Percentiles rank a stretch among this genome's conserved stretches.
phyloP scores from a whole-genome alignment of 2,329 filamentous ascomycete genomes.

The Ilyonectria mors-panacis region DNA sequence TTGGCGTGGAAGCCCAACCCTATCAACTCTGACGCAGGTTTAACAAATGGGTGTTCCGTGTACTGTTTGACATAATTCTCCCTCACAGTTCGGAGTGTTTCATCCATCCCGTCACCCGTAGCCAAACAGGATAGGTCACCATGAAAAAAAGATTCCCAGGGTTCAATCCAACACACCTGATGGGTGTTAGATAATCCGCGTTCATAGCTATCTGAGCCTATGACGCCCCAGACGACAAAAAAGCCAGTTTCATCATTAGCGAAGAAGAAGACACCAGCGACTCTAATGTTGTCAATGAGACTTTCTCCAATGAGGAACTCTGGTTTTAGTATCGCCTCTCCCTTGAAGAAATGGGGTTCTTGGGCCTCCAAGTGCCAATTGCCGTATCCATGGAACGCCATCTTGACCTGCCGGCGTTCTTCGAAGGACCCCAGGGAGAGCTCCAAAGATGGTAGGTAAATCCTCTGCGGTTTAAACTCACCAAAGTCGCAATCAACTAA shows the following conservation, averaged over 20 bases:
- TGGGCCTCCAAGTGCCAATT: conserved; percentile 13
- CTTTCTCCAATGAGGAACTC: conserved; percentile 1
- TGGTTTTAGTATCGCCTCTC: neutral
- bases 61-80: conserved; percentile 6
- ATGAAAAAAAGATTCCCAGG: conserved; percentile 4
- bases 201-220: conserved; percentile 5
- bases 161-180: conserved; percentile 8
- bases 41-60: neutral
- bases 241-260: conserved; percentile 8
- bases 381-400: neutral
- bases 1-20: neutral
- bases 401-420: neutral
- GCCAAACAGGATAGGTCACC: neutral
- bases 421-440: neutral
- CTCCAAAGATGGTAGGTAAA: neutral
- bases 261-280: conserved; percentile 14
- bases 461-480: neutral
- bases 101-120: neutral
- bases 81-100: neutral
- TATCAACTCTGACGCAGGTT: neutral
- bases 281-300: conserved; percentile 1
- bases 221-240: conserved; percentile 6
- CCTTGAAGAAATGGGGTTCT: conserved; percentile 1
- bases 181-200: conserved; percentile 3
- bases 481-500: conserved; percentile 6